These are phyloP conservation scores for Sphaerulina populicola DNA, from an alignment of 2,329 filamentous ascomycete genomes.

Conservation along the genomic window DNA sequence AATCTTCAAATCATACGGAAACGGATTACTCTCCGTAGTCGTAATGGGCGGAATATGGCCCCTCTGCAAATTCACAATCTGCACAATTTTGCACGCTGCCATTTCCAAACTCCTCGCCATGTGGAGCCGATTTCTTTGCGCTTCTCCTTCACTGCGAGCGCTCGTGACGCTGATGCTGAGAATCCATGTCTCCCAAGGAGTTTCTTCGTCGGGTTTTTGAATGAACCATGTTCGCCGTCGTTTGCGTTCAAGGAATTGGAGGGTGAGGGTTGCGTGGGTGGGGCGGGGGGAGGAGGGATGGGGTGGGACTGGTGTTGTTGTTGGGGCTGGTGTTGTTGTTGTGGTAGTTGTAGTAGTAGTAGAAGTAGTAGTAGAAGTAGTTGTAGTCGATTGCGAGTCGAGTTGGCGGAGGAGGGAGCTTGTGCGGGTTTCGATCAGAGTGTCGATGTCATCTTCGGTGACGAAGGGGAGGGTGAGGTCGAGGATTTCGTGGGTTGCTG, in stretches of 20 bases:
- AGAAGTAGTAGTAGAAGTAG: conserved; percentile 22
- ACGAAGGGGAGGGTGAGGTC: conserved; percentile 85
- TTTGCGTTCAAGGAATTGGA: conserved; percentile 93
- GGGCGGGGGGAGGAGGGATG: conserved; percentile 31
- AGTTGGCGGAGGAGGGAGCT: conserved; percentile 68
- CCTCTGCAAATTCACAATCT: conserved; percentile 77
- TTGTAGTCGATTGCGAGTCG: conserved; percentile 40
- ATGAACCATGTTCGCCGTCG: conserved; percentile 72
- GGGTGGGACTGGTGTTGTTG: no score
- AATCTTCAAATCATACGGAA: conserved; percentile 85
- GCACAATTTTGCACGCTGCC: conserved; percentile 81
- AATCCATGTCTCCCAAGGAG: conserved; percentile 96
- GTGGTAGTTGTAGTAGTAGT: conserved; percentile 14
- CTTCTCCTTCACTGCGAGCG: conserved; percentile 77
- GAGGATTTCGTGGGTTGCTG: conserved; percentile 77
- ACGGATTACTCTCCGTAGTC: conserved; percentile 82
- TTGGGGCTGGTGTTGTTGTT: no score
- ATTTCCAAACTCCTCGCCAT: conserved; percentile 86
- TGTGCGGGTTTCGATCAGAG: conserved; percentile 82
- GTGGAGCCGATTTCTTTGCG: conserved; percentile 76
- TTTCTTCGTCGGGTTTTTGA: conserved; percentile 74
- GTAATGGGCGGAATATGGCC: conserved; percentile 97
- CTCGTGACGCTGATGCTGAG: conserved; percentile 88
- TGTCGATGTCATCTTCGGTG: conserved; percentile 82
- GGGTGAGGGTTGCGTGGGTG: conserved; percentile 58